Percentiles rank a stretch among this genome's conserved stretches.
phyloP scores from a whole-genome alignment of 2,329 filamentous ascomycete genomes.

The Pyrenophora tritici-repentis region DNA sequence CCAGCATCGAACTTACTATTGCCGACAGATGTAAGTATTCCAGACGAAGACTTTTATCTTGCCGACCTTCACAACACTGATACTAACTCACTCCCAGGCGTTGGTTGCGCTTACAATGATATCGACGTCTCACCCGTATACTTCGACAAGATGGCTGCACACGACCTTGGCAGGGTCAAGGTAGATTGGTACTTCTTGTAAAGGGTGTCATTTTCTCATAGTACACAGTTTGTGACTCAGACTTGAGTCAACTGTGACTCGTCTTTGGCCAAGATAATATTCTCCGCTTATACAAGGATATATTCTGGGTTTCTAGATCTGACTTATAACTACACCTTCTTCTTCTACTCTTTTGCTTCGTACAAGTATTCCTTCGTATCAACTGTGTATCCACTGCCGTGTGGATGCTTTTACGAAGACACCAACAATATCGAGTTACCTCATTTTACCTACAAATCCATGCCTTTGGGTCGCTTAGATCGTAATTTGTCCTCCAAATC shows the following conservation, averaged over 20 bases:
- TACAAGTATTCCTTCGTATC: background rate
- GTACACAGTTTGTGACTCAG: conserved; percentile 3
- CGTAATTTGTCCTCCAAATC: background rate
- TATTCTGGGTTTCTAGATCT: background rate
- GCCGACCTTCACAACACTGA: background rate
- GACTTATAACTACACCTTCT: background rate
- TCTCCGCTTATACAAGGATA: background rate
- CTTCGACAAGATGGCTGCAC: conserved; percentile 55
- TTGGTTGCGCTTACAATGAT: conserved; percentile 55
- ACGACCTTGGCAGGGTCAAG: conserved; percentile 53
- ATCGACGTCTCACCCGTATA: conserved; percentile 57
- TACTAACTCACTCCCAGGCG: conserved; percentile 42
- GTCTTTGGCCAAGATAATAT: background rate
- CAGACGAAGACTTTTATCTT: background rate
- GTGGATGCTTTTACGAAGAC: background rate
- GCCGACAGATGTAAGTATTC: conserved; percentile 66
- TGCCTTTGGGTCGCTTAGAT: background rate
- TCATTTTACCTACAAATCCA: background rate
- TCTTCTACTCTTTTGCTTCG: background rate
- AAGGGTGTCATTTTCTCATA: conserved; percentile 10
- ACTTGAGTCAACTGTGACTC: conserved; percentile 4
- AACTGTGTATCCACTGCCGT: background rate
- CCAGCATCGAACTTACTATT: conserved; percentile 65
- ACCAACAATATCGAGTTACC: background rate
- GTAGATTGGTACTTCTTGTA: conserved; percentile 59